Base-by-base conservation (phyloP, 345 rosid genomes). In the Gossypium ekmanianum region DNA sequence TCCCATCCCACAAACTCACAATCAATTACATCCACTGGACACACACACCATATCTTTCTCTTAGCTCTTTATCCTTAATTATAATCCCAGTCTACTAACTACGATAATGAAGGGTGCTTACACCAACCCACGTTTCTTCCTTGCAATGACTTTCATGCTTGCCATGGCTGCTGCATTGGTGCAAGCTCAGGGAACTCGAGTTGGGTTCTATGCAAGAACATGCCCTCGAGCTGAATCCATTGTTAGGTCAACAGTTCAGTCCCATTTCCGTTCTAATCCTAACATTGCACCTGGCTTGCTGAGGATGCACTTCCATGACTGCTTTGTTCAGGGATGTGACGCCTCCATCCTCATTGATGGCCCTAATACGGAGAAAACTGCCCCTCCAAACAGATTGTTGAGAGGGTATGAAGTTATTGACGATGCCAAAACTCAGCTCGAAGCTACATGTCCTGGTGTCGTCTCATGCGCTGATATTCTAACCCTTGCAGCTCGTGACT, bases 391-490 rank as follows among this genome's bases (percentile, higher is more conserved):
- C 81, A 61, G 47, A 17, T 8, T 57, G 18, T 20, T 88, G 63
- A 78, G 76, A 54, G 89, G 89, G 1, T 88, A 68, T 69, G 85
- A 84, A 8, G 88, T 82, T 73, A 83, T 88, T 16, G 88, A 86
- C 2, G 84, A 88, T 69, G 91, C 91, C 54, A 88, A 88, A 74
- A 75, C 85, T 0, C 82, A 80, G 44, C 88, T 86, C 41, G 89
- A 86, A 73, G 84, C 83, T 3, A 72, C 75, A 0, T 88, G 91
- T 17, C 88, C 87, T 3, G 88, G 88, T 16, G 75, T 88, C 34
- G 88, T 88, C 17, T 88, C 91, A 11, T 88, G 91, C 71, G 84
- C 91, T 9, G 91, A 88, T 69, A 83, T 88, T 24, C 74, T 86
- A 4, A 77, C 91, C 10, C 79, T 86, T 41, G 89, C 91, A 12